These are phyloP conservation scores for Pyrus pyrifolia DNA, from an alignment of 306 rosid genomes.

Conservation along the genomic window DNA sequence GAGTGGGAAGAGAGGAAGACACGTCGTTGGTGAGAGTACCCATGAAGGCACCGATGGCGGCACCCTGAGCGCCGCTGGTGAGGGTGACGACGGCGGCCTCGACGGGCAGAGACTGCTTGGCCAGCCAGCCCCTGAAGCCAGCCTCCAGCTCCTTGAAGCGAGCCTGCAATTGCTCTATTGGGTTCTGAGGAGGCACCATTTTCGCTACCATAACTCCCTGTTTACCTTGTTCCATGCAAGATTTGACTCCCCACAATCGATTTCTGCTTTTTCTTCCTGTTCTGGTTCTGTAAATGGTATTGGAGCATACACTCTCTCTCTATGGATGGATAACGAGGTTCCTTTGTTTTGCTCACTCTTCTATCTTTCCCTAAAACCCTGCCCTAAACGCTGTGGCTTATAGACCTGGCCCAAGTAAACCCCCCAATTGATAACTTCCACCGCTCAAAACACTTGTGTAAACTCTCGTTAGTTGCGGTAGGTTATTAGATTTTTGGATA, in stretches of 20 bases:
- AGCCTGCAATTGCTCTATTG: constrained; percentile 55
- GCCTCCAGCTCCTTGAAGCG: constrained; percentile 59
- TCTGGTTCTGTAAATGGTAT: not conserved
- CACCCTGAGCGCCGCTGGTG: constrained; percentile 90
- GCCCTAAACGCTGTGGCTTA: not conserved
- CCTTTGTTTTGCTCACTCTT: not conserved
- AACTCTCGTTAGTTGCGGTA: too few relatives aligned
- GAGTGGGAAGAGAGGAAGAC: constrained; percentile 51
- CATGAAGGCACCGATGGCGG: constrained; percentile 82
- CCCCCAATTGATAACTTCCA: too few relatives aligned
- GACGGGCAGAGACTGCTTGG: constrained; percentile 72
- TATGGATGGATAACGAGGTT: not conserved
- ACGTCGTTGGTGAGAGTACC: constrained; percentile 66
- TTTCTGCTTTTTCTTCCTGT: not conserved
- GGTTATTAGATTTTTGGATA: too few relatives aligned
- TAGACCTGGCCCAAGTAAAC: too few relatives aligned
- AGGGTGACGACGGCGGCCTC: constrained; percentile 84
- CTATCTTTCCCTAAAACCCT: not conserved
- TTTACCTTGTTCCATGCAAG: constrained; percentile 63
- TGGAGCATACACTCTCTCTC: not conserved
- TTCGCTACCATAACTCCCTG: constrained; percentile 40
- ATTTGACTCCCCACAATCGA: not conserved
- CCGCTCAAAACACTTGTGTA: too few relatives aligned
- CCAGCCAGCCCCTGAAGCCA: constrained; percentile 58
- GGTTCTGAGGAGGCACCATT: constrained; percentile 41